These are phyloP conservation scores for Pterothamnion heteromorphum DNA, from an alignment of 31 red algal species.

Conservation along the genomic window DNA sequence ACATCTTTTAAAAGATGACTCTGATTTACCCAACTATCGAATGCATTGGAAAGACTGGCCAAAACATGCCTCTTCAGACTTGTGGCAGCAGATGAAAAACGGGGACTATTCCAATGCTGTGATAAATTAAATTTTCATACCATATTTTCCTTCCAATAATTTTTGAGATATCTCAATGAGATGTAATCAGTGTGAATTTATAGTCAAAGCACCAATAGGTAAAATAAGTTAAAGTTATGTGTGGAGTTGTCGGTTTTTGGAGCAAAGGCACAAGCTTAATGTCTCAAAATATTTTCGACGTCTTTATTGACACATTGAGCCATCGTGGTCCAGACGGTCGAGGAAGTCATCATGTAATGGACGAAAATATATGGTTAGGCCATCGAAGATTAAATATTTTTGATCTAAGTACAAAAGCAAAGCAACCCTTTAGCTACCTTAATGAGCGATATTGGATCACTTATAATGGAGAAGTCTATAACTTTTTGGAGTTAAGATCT, in stretches of 20 bases:
- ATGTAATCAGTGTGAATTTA: too few species aligned
- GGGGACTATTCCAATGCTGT: too few species aligned
- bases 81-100: too few species aligned
- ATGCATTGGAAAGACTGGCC: too few species aligned
- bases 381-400: slow-evolving; percentile 15
- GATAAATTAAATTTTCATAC: too few species aligned
- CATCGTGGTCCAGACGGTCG: neutral
- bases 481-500: neutral
- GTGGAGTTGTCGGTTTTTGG: neutral
- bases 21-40: too few species aligned
- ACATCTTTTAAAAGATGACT: too few species aligned
- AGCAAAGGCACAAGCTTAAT: neutral
- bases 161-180: too few species aligned
- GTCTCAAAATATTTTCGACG: neutral
- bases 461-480: slow-evolving; percentile 15
- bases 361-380: neutral
- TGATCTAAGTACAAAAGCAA: neutral
- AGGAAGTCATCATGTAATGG: neutral
- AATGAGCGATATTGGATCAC: neutral
- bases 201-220: too few species aligned
- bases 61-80: too few species aligned
- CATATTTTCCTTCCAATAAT: too few species aligned
- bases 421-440: neutral
- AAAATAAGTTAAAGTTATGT: neutral
- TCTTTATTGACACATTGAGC: neutral